These are phyloP conservation scores for Gymnopilus junonius DNA, from an alignment of 768 basidiomycete species.

Conservation along the genomic window DNA sequence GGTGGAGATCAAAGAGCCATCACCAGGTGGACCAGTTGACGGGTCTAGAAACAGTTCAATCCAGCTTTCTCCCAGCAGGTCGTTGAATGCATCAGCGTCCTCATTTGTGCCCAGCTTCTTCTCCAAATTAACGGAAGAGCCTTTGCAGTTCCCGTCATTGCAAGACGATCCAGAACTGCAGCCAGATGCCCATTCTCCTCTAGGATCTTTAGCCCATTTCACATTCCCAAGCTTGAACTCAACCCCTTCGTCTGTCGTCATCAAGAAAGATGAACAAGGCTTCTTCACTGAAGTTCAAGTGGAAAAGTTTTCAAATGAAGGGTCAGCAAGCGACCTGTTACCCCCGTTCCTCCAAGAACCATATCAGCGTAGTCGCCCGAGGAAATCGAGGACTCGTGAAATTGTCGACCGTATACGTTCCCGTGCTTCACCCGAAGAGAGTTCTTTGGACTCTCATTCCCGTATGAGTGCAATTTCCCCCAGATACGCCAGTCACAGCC, in stretches of 20 bases:
- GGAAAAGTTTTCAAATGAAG: conserved; percentile 26
- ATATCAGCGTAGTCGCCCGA: conserved; percentile 39
- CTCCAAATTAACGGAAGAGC: conserved; percentile 28
- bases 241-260: conserved; percentile 41
- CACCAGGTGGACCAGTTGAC: conserved; percentile 27
- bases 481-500: conserved; percentile 36
- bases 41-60: conserved; percentile 21
- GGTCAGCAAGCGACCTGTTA: conserved; percentile 37
- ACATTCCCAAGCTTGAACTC: conserved; percentile 53
- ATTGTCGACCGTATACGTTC: conserved; percentile 62
- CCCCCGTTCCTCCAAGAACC: conserved; percentile 54
- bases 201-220: conserved; percentile 37
- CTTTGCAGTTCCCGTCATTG: conserved; percentile 27
- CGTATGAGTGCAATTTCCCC: conserved; percentile 16
- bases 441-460: conserved; percentile 1
- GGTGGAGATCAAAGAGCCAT: conserved; percentile 39
- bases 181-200: conserved; percentile 15
- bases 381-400: conserved; percentile 59
- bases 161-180: conserved; percentile 19
- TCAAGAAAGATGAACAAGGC: conserved; percentile 58
- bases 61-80: conserved; percentile 30
- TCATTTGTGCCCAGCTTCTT: conserved; percentile 46
- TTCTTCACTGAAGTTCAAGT: conserved; percentile 50
- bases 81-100: conserved; percentile 49
- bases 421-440: conserved; percentile 22